Evolutionary conservation across 2,329 filamentous ascomycete species (phyloP), one percentile per base, ranked within the genome.

Genomic region (Dactylellina parvicollis): DNA sequence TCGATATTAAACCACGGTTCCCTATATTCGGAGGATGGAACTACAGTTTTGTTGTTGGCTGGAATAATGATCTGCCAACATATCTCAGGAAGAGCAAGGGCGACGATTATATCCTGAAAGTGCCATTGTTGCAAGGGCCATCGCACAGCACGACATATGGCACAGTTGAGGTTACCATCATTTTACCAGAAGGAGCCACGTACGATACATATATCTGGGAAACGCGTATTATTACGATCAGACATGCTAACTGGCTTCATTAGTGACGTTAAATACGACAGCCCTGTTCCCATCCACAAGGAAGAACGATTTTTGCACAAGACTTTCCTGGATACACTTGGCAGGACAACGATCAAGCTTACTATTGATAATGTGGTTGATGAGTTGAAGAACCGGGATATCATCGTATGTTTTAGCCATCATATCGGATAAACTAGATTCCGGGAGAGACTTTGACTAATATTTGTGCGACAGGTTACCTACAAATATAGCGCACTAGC

Each of bases 11-110:
- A 84, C 95, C 95, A 18, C 88, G 95, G 57, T 99, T 96, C 81
- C 95, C 95, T n/a, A 81, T 99, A 22, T 99, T 97, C 78, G 95
- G 95, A 72, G 92, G 92, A 73, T 99, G 95, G 95, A 96, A 96
- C 82, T 98, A 97, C 82, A 95, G 91, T 76, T 99, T 98, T 84
- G 92, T 90, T 70, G 89, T 98, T 66, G 95, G 95, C 77, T 99
- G 95, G 95, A 96, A 98, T 83, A 89, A 91, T 57, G 88, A 96
- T 76, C 85, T 96, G 26, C 88, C 88, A 78, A 87, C 86, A 66
- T 95, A 91, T 80, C 80, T 99, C 76, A 89, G 92, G 78, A 85
- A 84, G 77, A 79, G 84, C 22, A 87, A 84, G 77, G 85, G 85
- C 24, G 88, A 92, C 71, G 86, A 87, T n/a, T 96, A 92, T 79